These are phyloP conservation scores for Ensete glaucum DNA, from an alignment of 176 grass and related monocot genomes.

Conservation along the genomic window DNA sequence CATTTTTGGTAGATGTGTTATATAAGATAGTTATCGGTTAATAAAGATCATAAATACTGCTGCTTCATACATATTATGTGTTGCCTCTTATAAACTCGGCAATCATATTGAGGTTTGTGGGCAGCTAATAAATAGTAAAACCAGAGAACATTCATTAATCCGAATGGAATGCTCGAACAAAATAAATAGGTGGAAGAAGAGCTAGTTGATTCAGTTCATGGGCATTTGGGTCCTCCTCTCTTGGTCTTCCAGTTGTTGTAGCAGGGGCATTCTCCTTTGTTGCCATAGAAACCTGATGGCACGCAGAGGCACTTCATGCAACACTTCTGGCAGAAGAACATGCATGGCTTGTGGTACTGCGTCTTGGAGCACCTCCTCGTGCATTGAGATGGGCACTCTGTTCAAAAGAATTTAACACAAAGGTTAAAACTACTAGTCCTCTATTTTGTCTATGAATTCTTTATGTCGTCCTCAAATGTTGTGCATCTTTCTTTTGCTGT, in stretches of 20 bases:
- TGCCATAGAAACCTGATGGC: constrained; percentile 17
- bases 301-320: constrained; percentile 17
- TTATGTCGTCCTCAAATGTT: neutral
- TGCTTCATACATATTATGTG: neutral
- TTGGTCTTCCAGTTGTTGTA: constrained; percentile 24
- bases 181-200: neutral
- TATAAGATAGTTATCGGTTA: neutral
- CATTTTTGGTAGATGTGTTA: neutral
- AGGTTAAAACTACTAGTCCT: neutral
- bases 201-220: neutral
- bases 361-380: constrained; percentile 12
- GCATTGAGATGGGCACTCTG: constrained; percentile 16
- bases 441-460: neutral
- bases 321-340: constrained; percentile 24
- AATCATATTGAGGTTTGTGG: constrained; percentile 1
- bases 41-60: neutral
- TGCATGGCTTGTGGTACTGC: constrained; percentile 13
- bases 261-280: constrained; percentile 14
- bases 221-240: constrained; percentile 17
- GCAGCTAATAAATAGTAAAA: neutral
- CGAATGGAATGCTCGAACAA: neutral
- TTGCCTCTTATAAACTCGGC: neutral
- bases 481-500: neutral
- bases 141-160: neutral
- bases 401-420: neutral